Evolutionary conservation across 495 filamentous ascomycete species (phyloP).

Genomic region (Rusavskia elegans): DNA sequence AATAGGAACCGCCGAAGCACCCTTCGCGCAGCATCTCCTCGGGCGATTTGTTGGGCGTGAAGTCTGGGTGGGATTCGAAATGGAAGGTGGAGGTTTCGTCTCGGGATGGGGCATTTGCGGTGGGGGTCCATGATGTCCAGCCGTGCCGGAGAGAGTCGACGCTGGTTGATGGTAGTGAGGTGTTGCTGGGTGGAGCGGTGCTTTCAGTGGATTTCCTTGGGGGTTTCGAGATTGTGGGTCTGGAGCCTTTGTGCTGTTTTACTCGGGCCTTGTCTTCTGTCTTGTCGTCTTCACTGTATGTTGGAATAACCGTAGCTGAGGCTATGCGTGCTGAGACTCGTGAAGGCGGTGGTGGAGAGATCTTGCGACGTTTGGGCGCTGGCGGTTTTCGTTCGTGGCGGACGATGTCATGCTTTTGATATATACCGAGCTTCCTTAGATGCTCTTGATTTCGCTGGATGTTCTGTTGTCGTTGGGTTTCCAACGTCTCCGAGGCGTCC

Average conservation of each 20-base stretch:
- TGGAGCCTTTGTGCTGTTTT: background rate
- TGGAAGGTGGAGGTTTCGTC: slow-evolving; percentile 23
- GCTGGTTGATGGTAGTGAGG: slow-evolving; percentile 8
- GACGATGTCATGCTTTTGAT: slow-evolving; percentile 9
- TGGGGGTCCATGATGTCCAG: slow-evolving; percentile 26
- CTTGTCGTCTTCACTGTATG: slow-evolving; percentile 13
- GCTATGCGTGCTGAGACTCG: slow-evolving; percentile 23
- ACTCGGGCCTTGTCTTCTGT: background rate
- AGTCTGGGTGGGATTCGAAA: slow-evolving; percentile 23
- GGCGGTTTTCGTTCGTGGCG: background rate
- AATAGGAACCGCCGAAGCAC: slow-evolving; percentile 31
- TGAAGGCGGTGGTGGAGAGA: slow-evolving; percentile 10
- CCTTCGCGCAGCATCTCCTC: slow-evolving; percentile 30
- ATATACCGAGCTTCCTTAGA: slow-evolving; percentile 14
- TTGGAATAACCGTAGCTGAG: slow-evolving; percentile 8
- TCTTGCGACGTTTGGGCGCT: slow-evolving; percentile 14
- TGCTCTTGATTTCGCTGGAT: slow-evolving; percentile 13
- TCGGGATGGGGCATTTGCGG: slow-evolving; percentile 19
- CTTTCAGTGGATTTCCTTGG: background rate
- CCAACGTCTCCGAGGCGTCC: slow-evolving; percentile 8
- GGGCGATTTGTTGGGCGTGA: slow-evolving; percentile 32
- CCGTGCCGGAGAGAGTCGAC: slow-evolving; percentile 17
- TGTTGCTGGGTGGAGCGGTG: background rate
- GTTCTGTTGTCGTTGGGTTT: slow-evolving; percentile 10
- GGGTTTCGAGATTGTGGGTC: background rate